Evolutionary conservation across 768 basidiomycete species (phyloP).

Genomic region (Russula brevipes): DNA sequence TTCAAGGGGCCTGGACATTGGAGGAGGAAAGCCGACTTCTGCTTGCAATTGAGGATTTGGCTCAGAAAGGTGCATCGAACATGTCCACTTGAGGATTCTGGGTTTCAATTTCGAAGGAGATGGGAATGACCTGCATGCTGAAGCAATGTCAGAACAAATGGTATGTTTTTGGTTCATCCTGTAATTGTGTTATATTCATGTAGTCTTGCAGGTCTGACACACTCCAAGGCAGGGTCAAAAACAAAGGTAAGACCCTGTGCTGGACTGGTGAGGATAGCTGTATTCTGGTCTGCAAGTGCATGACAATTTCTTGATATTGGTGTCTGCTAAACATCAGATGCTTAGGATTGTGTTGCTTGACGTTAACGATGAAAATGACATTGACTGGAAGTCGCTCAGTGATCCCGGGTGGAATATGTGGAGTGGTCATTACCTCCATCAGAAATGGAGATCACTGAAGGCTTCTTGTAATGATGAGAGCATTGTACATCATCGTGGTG

Average conservation of each 20-base stretch:
- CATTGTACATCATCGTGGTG: neutral
- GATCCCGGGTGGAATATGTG: neutral
- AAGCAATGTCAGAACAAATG: neutral
- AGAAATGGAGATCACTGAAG: neutral
- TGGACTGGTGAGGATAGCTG: neutral
- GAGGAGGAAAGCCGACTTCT: slow-evolving; percentile 1
- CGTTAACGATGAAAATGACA: neutral
- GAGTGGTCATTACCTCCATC: neutral
- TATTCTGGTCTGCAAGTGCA: neutral
- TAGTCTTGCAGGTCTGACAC: neutral
- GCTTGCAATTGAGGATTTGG: neutral
- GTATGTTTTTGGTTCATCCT: neutral
- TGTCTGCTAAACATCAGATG: neutral
- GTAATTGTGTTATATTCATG: too few relatives aligned
- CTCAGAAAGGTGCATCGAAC: neutral
- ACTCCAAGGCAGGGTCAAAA: neutral
- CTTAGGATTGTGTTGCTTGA: neutral
- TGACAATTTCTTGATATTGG: neutral
- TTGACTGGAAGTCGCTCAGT: neutral
- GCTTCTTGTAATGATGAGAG: neutral
- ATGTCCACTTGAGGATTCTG: neutral
- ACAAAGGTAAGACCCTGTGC: neutral
- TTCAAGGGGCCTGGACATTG: neutral
- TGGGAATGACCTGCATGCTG: neutral
- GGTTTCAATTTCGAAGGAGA: neutral